These are phyloP conservation scores for Irpex lacteus DNA, from an alignment of 1,284 basidiomycete genomes.

Conservation along the genomic window DNA sequence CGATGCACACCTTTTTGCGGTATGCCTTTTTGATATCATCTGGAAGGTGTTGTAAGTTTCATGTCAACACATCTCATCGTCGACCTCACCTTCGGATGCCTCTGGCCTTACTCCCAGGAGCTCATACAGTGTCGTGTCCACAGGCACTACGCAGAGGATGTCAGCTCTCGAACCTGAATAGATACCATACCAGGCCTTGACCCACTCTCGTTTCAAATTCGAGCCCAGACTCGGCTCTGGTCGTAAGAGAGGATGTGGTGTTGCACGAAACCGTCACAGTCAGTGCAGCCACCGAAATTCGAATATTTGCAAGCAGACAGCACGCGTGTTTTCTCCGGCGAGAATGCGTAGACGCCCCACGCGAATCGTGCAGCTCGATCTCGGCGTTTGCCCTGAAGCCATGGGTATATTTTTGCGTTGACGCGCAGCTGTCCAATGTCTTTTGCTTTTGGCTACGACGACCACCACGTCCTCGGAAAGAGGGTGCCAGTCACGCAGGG, in stretches of 20 bases:
- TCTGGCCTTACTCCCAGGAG: slow-evolving; percentile 68
- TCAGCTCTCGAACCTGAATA: slow-evolving; percentile 10
- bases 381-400: background rate
- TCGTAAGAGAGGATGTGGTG: background rate
- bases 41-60: slow-evolving; percentile 25
- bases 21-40: slow-evolving; percentile 93
- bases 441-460: background rate
- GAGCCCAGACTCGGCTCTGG: background rate
- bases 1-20: slow-evolving; percentile 69
- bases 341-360: background rate
- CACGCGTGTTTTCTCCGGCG: background rate
- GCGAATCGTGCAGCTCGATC: background rate
- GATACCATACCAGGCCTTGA: background rate
- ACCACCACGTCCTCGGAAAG: background rate
- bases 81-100: slow-evolving; percentile 63
- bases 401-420: background rate
- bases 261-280: background rate
- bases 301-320: background rate
- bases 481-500: background rate
- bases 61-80: background rate
- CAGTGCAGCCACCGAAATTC: background rate
- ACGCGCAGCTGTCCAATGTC: background rate
- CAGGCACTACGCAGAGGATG: slow-evolving; percentile 48
- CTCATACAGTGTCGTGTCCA: slow-evolving; percentile 78
- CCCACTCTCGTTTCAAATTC: slow-evolving; percentile 22